A percentile compares a stretch with the other conserved stretches of the same genome.
Evolutionary conservation across 2,329 filamentous ascomycete species (phyloP).

Genomic region (Dothideomycetes sp.): DNA sequence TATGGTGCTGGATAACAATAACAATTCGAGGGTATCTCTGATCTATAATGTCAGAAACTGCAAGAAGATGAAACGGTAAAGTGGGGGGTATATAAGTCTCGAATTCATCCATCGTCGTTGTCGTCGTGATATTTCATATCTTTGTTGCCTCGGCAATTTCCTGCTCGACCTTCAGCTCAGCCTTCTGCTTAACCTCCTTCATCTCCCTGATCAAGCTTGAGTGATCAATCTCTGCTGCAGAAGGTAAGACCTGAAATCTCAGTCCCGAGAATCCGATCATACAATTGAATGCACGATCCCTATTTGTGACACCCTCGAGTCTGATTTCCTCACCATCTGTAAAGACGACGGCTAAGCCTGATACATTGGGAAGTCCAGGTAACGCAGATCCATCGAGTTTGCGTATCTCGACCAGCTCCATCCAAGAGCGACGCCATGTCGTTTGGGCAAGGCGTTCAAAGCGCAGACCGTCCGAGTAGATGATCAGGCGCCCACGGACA

Average conservation of each 20-base stretch:
- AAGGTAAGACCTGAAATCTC: conserved; percentile 21
- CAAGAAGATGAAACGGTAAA: too few species aligned
- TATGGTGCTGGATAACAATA: too few species aligned
- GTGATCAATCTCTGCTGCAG: background rate
- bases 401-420: conserved; percentile 18
- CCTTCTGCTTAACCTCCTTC: too few species aligned
- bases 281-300: conserved; percentile 26
- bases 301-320: conserved; percentile 18
- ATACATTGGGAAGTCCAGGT: conserved; percentile 3
- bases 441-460: conserved; percentile 14
- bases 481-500: conserved; percentile 14
- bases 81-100: too few species aligned
- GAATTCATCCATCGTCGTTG: too few species aligned
- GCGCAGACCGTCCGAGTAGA: conserved; percentile 16
- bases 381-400: conserved; percentile 13
- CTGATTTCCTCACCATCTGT: conserved; percentile 6
- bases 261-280: conserved; percentile 25
- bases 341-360: conserved; percentile 5
- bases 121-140: too few species aligned
- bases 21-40: too few species aligned
- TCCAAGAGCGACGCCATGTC: conserved; percentile 15
- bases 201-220: background rate
- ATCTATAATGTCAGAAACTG: too few species aligned
- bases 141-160: too few species aligned
- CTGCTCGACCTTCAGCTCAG: too few species aligned